A percentile compares a stretch with the other conserved stretches of the same genome.
Evolutionary conservation across 2,329 filamentous ascomycete species (phyloP).

Genomic region (Cadophora malorum): DNA sequence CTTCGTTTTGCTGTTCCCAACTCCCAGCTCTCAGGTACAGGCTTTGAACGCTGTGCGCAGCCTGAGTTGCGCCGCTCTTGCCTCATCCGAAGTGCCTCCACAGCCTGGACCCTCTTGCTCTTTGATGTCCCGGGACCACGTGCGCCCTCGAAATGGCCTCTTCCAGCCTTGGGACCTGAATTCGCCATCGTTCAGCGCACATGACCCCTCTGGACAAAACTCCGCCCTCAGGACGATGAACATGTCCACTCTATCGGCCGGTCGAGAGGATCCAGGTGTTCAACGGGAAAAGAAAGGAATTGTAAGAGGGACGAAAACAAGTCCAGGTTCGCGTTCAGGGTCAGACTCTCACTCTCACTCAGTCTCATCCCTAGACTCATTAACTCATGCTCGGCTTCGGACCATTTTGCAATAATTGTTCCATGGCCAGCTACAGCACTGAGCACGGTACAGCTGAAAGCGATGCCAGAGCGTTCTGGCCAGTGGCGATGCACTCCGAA

Average conservation of each 20-base stretch:
- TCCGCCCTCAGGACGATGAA: conserved; percentile 5
- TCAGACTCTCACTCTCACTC: conserved; percentile 11
- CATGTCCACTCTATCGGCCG: conserved; percentile 3
- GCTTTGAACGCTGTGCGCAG: conserved; percentile 11
- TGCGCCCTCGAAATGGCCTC: conserved; percentile 3
- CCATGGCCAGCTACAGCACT: not conserved
- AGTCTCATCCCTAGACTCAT: too few relatives aligned
- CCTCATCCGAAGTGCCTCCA: conserved; percentile 14
- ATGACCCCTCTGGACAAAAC: conserved; percentile 13
- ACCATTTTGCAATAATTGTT: not conserved
- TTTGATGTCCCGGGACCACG: conserved; percentile 8
- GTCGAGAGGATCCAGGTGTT: not conserved
- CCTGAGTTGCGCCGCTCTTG: conserved; percentile 11
- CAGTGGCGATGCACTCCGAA: conserved; percentile 1
- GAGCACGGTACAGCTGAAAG: not conserved
- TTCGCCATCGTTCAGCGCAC: conserved; percentile 15
- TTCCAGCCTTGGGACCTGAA: not conserved
- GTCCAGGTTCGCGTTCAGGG: not conserved
- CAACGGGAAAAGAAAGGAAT: not conserved
- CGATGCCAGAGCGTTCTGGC: conserved; percentile 8
- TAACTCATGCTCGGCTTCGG: not conserved
- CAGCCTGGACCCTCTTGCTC: conserved; percentile 3
- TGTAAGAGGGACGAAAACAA: not conserved
- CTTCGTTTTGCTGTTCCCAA: conserved; percentile 12
- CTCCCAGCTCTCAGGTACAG: not conserved